Evolutionary conservation across 306 rosid genomes (phyloP), one percentile per base, ranked within the genome.

Genomic region (Trifolium fragiferum): DNA sequence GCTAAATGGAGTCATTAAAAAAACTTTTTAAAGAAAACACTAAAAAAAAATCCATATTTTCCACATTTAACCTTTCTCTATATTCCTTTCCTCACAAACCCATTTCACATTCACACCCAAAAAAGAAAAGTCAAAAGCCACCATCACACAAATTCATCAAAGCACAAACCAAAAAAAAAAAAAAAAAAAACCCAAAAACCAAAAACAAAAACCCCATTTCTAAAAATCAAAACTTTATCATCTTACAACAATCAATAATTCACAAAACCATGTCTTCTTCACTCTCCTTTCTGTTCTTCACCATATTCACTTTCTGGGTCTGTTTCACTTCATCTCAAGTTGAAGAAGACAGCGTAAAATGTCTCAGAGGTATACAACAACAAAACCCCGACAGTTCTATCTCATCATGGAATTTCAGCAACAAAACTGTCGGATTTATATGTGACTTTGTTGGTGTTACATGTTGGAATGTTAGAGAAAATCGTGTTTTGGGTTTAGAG

Each of bases 401-500:
- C 8, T 1, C 11, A 14, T 46, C 79, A 0, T 94, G 98, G 98
- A 70, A 59, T 15, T 94, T 94, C 81, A 8, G 9, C 11, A 94
- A 94, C 95, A 53, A 43, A 1, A 78, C 98, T 8, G 82, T 76
- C 0, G 92, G 93, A 1, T 72, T 70, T 83, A 46, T 94, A 59
- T 94, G 98, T 81, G 63, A 74, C 20, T 94, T 87, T 68, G 84
- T 74, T 0, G 97, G 96, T 0, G 89, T 94, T 0, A 0, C 83
- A 0, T 91, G 98, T 83, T 94, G 98, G 97, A 91, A 94, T 79
- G 74, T 44, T 1, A 81, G 77, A 19, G 98, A 94, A 85, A 90
- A 88, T 57, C 93, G 98, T 3, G 80, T 94, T 10, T 2, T 86
- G 1, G 64, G 70, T 33, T 80, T 94, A 32, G 84, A 79, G 55